Evolutionary conservation across 1,284 basidiomycete genomes (phyloP).

Genomic region (Papiliotrema nemorosa): DNA sequence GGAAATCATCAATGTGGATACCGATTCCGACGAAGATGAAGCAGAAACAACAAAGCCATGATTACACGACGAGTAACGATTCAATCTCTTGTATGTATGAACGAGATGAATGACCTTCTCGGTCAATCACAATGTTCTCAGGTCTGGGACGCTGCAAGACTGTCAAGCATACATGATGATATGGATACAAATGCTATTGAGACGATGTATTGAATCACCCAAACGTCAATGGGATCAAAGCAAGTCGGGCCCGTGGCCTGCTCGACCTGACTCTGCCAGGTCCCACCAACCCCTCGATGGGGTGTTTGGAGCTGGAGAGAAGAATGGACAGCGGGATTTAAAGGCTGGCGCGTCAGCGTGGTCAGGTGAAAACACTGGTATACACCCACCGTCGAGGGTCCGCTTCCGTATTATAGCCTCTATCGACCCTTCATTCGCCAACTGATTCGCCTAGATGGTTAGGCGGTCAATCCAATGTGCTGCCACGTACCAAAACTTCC

Average conservation of each 20-base stretch:
- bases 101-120: too few species aligned
- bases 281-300: constrained; percentile 72
- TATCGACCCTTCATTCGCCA: constrained; percentile 72
- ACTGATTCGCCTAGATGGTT: constrained; percentile 63
- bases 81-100: too few species aligned
- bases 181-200: too few species aligned
- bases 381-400: constrained; percentile 66
- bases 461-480: not conserved
- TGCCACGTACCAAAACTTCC: constrained; percentile 65
- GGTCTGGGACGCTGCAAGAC: too few species aligned
- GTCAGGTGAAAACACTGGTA: not conserved
- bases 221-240: not conserved
- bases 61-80: too few species aligned
- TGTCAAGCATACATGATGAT: too few species aligned
- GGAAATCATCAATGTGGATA: too few species aligned
- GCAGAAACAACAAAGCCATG: too few species aligned
- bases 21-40: too few species aligned
- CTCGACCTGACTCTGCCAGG: constrained; percentile 32
- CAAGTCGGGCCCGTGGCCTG: constrained; percentile 16
- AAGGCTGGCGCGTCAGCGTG: constrained; percentile 58
- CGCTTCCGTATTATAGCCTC: constrained; percentile 75
- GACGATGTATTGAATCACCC: too few species aligned
- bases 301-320: constrained; percentile 61
- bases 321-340: constrained; percentile 74
- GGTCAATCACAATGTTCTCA: too few species aligned